phyloP scores from a whole-genome alignment of 257 asterid genomes.

The Verbena officinalis region DNA sequence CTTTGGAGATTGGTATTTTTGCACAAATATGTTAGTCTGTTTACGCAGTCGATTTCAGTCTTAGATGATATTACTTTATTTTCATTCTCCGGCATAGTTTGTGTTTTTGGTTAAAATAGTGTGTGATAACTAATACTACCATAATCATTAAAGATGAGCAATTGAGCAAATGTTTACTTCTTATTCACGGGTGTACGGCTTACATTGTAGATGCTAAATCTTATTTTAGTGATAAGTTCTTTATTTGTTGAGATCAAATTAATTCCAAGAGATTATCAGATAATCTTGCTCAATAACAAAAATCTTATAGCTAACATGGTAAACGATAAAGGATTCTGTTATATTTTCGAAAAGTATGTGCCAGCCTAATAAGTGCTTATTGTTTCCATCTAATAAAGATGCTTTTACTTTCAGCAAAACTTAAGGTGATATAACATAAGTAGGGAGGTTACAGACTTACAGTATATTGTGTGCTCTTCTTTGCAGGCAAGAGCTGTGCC shows the following conservation, averaged over 20 bases:
- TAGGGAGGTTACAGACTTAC: conserved; percentile 20
- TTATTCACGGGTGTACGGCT: not conserved
- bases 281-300: not conserved
- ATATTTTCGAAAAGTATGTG: not conserved
- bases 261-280: not conserved
- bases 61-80: not conserved
- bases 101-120: not conserved
- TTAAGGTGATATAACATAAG: not conserved
- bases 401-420: not conserved
- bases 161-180: not conserved
- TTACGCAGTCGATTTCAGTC: not conserved
- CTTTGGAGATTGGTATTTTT: not conserved
- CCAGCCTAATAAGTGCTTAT: not conserved
- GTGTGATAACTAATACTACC: not conserved
- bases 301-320: not conserved
- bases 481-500: conserved; percentile 88
- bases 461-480: conserved; percentile 14
- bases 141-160: not conserved
- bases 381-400: conserved; percentile 8
- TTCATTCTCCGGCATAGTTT: not conserved
- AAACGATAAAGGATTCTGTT: not conserved
- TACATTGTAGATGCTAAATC: not conserved
- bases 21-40: not conserved
- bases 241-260: not conserved
- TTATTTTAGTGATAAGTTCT: not conserved